Base-by-base conservation (phyloP, 352 stramenopile species). In the Phytophthora nicotianae region DNA sequence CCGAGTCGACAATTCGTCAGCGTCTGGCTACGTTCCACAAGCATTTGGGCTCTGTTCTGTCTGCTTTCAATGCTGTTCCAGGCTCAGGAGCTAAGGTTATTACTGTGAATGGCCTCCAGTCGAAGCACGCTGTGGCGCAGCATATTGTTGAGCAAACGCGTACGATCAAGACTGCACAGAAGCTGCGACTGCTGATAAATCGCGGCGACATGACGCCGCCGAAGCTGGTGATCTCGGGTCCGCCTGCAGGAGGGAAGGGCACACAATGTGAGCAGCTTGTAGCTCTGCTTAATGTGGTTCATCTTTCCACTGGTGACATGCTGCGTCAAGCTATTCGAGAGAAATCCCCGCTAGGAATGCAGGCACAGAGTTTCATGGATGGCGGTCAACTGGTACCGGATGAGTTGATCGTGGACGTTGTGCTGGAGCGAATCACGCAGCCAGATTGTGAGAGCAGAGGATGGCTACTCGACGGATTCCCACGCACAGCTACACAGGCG, bases 391-490 rank as follows among this genome's bases (percentile, higher is more conserved):
- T 98, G 20, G 92, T 98, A 5, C 96, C 96, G 0, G 96, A 98
- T 67, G 67, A 91, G 27, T 65, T 99, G 6, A 98, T 99, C 68
- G 90, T 98, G 29, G 68, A 96, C 70, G 74, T 90, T 2, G 74
- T 90, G 35, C 60, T 88, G 3, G 89, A 95, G 20, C 72, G 94
- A 4, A 76, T 98, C 11, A 58, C 79, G 24, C 74, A 97, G 50
- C 51, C 73, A 5, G 93, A 98, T 65, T 98, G 92, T 56, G 56
- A 86, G 45, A 61, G 70, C 19, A 74, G 81, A 17, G 95, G 95
- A 8, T 98, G 93, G 90, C 74, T 98, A 16, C 82, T 98, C 1
- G 95, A 98, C 67, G 95, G 95, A 1, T 98, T 98, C 62, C 94
- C 95, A 10, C 86, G 94, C 51, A 98, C 94, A 17, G 68, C 72